phyloP scores from a whole-genome alignment of 2,329 filamentous ascomycete species.

The Cercospora nicotianae region DNA sequence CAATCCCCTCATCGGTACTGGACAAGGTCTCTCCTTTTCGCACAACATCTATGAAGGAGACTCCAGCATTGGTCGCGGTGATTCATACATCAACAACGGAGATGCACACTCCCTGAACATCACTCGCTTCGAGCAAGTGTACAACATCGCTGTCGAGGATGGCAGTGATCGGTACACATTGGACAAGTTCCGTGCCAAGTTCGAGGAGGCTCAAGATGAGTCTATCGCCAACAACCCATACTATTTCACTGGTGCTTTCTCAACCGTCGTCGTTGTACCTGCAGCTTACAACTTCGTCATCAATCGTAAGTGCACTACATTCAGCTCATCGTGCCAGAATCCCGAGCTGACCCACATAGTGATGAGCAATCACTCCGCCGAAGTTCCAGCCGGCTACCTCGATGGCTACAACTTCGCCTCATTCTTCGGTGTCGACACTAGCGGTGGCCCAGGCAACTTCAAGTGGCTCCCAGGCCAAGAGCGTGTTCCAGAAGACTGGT shows the following conservation, averaged over 20 bases:
- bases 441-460: constrained; percentile 24
- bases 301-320: constrained; percentile 15
- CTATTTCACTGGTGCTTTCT: constrained; percentile 37
- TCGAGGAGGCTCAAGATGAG: constrained; percentile 26
- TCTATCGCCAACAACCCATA: constrained; percentile 38
- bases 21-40: constrained; percentile 30
- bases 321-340: background rate
- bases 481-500: constrained; percentile 29
- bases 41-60: constrained; percentile 42
- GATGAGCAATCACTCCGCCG: constrained; percentile 30
- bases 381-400: constrained; percentile 27
- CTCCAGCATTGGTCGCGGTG: constrained; percentile 29
- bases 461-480: constrained; percentile 26
- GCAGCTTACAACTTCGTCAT: constrained; percentile 36
- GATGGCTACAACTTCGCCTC: constrained; percentile 27
- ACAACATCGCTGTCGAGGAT: constrained; percentile 28
- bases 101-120: constrained; percentile 33
- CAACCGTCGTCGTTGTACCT: constrained; percentile 31
- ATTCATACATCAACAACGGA: constrained; percentile 32
- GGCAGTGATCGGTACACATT: constrained; percentile 27
- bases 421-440: constrained; percentile 27
- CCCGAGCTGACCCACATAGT: constrained; percentile 21
- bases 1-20: constrained; percentile 24
- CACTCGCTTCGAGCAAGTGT: constrained; percentile 30
- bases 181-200: constrained; percentile 28